Evolutionary conservation across 148 eudicot species (phyloP), one percentile per base, ranked within the genome.

Genomic region (Spergularia bocconei): DNA sequence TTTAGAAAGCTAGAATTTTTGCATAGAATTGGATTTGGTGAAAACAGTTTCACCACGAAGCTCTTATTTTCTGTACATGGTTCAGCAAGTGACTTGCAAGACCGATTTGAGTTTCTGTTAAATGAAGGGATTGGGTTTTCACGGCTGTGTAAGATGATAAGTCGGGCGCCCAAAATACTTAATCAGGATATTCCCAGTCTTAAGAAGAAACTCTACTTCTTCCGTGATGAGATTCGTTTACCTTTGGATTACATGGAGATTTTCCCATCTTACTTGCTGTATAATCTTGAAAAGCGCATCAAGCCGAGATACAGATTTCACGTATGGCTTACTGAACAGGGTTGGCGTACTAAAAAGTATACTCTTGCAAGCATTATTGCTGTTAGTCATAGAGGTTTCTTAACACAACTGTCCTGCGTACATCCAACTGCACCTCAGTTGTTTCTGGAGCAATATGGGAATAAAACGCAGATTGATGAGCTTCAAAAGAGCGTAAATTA

Each of bases 11-110:
- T 91, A 82, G 54, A 84, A 3, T 85, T 88, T 78, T 66, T 91
- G 41, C 93, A 91, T 51, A 38, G 93, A 52, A 81, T 91, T 72
- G 97, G 97, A 17, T 90, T 78, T 66, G 97, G 92, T 65, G 92
- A 90, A 78, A 90, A 87, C 73, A 65, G 20, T 19, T 74, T 75
- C 41, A 79, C 86, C 29, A 23, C 87, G 58, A 83, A 83, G 80
- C 65, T 87, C 25, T 71, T 91, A 14, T 51, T 58, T 13, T 41
- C 52, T 20, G 54, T 81, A 21, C 88, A 87, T 52, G 90, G 89
- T 47, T 59, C 79, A 25, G 64, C 84, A 29, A 65, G 70, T 63
- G 82, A 82, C 78, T 75, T 91, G 69, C 82, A 87, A 33, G 78
- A 81, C 71, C 89, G 97, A 15, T 89, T 91, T 66, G 81, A 86